A percentile compares a stretch with the other conserved stretches of the same genome.
Conservation (phyloP, 2,329 filamentous ascomycete genomes). For the Xylaria sp. region DNA sequence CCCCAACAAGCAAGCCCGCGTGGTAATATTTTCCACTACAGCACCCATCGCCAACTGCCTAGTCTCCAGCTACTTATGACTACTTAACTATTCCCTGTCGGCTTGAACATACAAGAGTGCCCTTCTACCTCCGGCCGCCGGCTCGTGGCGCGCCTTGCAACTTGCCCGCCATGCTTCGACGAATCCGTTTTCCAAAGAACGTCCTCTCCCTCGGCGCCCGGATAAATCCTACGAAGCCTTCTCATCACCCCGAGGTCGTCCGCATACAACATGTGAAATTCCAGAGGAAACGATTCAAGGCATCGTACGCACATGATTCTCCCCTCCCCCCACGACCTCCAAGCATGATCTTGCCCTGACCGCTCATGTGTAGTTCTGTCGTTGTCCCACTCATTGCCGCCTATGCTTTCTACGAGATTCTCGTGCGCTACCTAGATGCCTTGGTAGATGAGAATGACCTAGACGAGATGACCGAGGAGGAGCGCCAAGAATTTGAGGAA, state of each 20-base stretch:
- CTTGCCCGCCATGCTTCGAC: slow-evolving; percentile 46
- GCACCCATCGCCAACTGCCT: too few species aligned
- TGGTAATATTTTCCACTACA: too few species aligned
- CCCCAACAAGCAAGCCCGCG: too few species aligned
- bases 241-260: slow-evolving; percentile 41
- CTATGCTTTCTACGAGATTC: slow-evolving; percentile 56
- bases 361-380: slow-evolving; percentile 37
- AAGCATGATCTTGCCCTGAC: slow-evolving; percentile 14
- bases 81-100: not conserved
- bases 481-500: slow-evolving; percentile 55
- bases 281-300: slow-evolving; percentile 43
- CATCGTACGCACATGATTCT: slow-evolving; percentile 37
- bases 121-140: slow-evolving; percentile 42
- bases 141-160: slow-evolving; percentile 42
- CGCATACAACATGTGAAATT: slow-evolving; percentile 48
- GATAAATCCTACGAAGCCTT: slow-evolving; percentile 26
- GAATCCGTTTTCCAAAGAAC: slow-evolving; percentile 43
- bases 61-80: not conserved
- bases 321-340: not conserved
- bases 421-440: slow-evolving; percentile 56
- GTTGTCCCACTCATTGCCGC: slow-evolving; percentile 51
- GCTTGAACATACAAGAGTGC: slow-evolving; percentile 12
- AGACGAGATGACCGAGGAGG: slow-evolving; percentile 56
- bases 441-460: slow-evolving; percentile 58
- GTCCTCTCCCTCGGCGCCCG: slow-evolving; percentile 40